phyloP scores from a whole-genome alignment of 345 rosid genomes.

The Chamaenerion angustifolium region DNA sequence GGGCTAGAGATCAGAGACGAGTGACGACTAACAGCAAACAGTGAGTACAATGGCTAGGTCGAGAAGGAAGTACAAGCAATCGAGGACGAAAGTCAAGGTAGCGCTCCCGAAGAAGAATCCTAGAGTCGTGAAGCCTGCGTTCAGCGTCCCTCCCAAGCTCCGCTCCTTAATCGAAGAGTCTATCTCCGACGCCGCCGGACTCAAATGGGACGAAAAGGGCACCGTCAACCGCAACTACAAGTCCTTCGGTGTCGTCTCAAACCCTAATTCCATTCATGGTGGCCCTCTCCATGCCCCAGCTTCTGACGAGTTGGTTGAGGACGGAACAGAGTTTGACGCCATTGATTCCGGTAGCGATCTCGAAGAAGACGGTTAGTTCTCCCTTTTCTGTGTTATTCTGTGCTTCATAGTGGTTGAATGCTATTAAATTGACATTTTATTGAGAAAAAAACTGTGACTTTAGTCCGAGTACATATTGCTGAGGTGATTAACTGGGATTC shows the following conservation, averaged over 20 bases:
- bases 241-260: constrained; percentile 76
- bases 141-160: constrained; percentile 79
- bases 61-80: constrained; percentile 68
- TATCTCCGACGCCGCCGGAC: constrained; percentile 8
- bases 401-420: not conserved
- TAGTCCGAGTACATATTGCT: too few species aligned
- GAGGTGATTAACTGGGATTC: too few species aligned
- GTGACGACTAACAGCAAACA: too few species aligned
- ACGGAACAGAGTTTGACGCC: constrained; percentile 36
- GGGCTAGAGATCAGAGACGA: too few species aligned
- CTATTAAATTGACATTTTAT: not conserved
- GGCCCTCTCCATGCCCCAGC: constrained; percentile 62
- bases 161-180: constrained; percentile 41
- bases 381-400: not conserved
- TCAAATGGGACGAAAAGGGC: constrained; percentile 72
- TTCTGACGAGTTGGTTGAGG: constrained; percentile 11
- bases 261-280: constrained; percentile 65
- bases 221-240: constrained; percentile 77
- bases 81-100: constrained; percentile 66
- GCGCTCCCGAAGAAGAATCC: constrained; percentile 80
- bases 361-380: constrained; percentile 67
- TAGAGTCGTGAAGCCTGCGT: constrained; percentile 58
- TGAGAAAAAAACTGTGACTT: not conserved
- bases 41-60: constrained; percentile 74
- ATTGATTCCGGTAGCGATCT: constrained; percentile 78